Evolutionary conservation across 768 basidiomycete species (phyloP), one percentile per base, ranked within the genome.

Genomic region (Sistotremastrum suecicum): DNA sequence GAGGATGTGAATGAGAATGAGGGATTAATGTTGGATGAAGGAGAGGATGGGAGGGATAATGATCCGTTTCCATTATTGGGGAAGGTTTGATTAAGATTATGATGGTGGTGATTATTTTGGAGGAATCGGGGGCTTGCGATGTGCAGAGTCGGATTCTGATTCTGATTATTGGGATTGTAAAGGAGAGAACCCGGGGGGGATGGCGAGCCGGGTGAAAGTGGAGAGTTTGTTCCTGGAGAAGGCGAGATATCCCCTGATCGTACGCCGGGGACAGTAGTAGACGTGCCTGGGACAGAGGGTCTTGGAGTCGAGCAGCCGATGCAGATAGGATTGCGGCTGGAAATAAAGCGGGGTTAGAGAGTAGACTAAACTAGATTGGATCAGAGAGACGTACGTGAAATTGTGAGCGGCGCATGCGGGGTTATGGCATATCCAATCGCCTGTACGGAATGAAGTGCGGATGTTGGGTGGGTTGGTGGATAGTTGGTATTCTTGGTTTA

Each of bases 381-480:
- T 3, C 43, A 38, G 37, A 41, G 33, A 29, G 8, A 74, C 80
- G 68, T 60, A 85, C 83, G 80, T 80, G 68, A 87, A 88, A 65
- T 88, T 88, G 60, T 86, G 83, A 9, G 82, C 83, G 54, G 75
- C 79, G 59, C 85, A 88, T 41, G 70, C 75, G 52, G 74, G 67
- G 46, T 74, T 72, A 46, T 64, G 65, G 57, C 84, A 87, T 66
- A 83, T 80, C 81, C 81, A 83, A 56, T 83, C 81, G 10, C 81
- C 81, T 4, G 71, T 63, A 53, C 81, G 67, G 59, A 83, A 83
- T 53, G 66, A 74, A 3, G 72, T 74, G 53, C 72, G 70, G 9
- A 78, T 76, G 56, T 82, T 83, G 8, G 81, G 81, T 4, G 81
- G 81, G 51, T 83, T 83, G 53, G 59, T 74, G 11, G 80, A 83